Conservation (phyloP, 805 yeast genomes). For the Cyberlindnera mrakii region DNA sequence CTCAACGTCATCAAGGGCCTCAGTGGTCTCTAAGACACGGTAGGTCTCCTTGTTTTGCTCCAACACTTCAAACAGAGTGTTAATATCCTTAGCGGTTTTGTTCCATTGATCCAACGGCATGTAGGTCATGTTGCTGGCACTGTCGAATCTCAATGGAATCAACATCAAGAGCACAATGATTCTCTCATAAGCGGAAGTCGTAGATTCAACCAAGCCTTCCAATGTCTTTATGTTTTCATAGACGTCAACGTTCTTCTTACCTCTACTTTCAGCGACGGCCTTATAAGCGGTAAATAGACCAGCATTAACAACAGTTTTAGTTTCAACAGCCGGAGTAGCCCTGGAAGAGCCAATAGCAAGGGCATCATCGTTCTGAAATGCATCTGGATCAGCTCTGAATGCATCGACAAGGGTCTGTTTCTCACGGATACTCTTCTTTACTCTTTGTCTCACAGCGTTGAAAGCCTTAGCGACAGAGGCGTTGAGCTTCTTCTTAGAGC, state of each 20-base stretch:
- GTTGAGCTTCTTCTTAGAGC: constrained; percentile 59
- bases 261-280: constrained; percentile 80
- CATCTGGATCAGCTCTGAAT: constrained; percentile 65
- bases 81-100: constrained; percentile 55
- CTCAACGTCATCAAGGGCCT: constrained; percentile 62
- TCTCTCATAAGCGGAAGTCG: constrained; percentile 63
- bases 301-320: constrained; percentile 22
- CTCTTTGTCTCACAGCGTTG: constrained; percentile 83
- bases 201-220: constrained; percentile 48
- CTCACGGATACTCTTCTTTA: constrained; percentile 73
- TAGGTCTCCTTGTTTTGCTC: constrained; percentile 53
- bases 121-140: constrained; percentile 55
- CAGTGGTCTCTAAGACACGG: constrained; percentile 73
- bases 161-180: constrained; percentile 75
- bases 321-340: constrained; percentile 23
- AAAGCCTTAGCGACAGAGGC: constrained; percentile 81
- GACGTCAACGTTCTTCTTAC: constrained; percentile 89
- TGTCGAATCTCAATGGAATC: constrained; percentile 84
- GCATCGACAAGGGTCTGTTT: constrained; percentile 50
- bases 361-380: constrained; percentile 51
- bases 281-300: constrained; percentile 66
- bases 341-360: constrained; percentile 10
- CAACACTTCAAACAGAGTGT: constrained; percentile 56
- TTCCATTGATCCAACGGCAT: constrained; percentile 84
- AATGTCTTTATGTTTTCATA: constrained; percentile 67